Percentiles rank a stretch among this genome's conserved stretches.
Conservation (phyloP, 164 flowering plant genomes). For the Pachysandra terminalis region DNA sequence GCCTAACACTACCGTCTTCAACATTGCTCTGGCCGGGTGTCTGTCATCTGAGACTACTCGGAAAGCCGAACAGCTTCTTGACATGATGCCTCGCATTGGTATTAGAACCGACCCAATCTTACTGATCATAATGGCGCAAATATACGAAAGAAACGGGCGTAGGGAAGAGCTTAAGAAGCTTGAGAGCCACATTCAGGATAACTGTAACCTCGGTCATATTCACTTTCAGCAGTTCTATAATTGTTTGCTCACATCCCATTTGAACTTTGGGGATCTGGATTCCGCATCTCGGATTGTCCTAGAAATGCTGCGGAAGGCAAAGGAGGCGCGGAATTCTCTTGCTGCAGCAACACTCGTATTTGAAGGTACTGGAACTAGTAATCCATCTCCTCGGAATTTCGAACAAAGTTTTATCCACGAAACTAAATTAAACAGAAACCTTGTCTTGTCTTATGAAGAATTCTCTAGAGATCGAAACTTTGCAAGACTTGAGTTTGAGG, state of each 20-base stretch:
- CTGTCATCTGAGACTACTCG: conserved; percentile 65
- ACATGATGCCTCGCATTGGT: conserved; percentile 79
- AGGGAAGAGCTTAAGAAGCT: conserved; percentile 87
- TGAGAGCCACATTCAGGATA: conserved; percentile 73
- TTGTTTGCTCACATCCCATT: conserved; percentile 80
- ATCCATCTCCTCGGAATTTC: conserved; percentile 18
- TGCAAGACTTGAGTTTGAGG: conserved; percentile 49
- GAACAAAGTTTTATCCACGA: conserved; percentile 6
- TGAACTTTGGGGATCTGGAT: conserved; percentile 85
- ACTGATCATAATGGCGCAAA: conserved; percentile 69
- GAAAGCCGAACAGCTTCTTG: conserved; percentile 91
- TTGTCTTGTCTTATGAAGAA: conserved; percentile 42
- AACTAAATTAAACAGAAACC: conserved; percentile 12
- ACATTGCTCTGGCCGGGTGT: conserved; percentile 70
- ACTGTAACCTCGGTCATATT: conserved; percentile 38
- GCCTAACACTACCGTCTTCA: conserved; percentile 64
- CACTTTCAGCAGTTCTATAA: conserved; percentile 82
- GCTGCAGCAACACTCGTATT: conserved; percentile 45
- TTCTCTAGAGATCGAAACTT: conserved; percentile 52
- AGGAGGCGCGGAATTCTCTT: conserved; percentile 61
- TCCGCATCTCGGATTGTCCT: conserved; percentile 80
- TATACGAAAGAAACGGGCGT: conserved; percentile 87
- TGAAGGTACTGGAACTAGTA: conserved; percentile 28
- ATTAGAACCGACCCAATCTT: conserved; percentile 58
- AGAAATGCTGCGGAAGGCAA: conserved; percentile 79